These are phyloP conservation scores for Taphrina communis DNA, from an alignment of 1,139 yeast genomes.

Conservation along the genomic window DNA sequence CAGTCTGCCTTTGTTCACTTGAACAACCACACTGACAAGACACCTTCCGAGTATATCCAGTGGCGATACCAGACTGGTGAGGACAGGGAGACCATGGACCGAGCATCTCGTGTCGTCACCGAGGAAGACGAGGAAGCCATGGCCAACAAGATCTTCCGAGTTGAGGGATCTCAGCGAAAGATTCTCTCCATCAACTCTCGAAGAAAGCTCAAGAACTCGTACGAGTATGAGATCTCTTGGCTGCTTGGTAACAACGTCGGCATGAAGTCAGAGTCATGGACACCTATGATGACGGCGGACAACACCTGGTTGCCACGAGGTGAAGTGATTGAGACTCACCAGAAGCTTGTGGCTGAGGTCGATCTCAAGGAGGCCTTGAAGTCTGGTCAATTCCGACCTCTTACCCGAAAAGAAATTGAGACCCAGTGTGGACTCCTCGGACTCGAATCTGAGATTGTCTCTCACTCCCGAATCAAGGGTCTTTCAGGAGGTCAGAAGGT, in stretches of 20 bases:
- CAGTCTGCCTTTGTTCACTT: constrained; percentile 99
- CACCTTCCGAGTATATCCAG: constrained; percentile 99
- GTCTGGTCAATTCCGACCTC: constrained; percentile 99
- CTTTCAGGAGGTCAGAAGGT: constrained; percentile 99
- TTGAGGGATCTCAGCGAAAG: constrained; percentile 98
- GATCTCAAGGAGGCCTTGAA: constrained; percentile 99
- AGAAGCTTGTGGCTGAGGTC: constrained; percentile 99
- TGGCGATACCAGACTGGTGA: constrained; percentile 99
- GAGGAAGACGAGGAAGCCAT: constrained; percentile 96
- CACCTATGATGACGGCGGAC: constrained; percentile 99
- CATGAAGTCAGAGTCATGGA: constrained; percentile 99
- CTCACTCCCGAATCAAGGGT: constrained; percentile 99
- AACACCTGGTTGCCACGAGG: constrained; percentile 99
- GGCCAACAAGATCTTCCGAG: constrained; percentile 95
- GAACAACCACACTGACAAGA: constrained; percentile 97
- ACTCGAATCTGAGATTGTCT: constrained; percentile 97
- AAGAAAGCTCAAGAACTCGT: constrained; percentile 99
- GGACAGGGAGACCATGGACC: constrained; percentile 99
- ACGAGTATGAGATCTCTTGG: constrained; percentile 99
- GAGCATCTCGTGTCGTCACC: constrained; percentile 98
- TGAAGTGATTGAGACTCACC: constrained; percentile 97
- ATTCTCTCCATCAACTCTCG: constrained; percentile 92
- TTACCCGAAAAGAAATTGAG: constrained; percentile 99
- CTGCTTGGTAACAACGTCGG: constrained; percentile 96
- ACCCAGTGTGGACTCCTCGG: constrained; percentile 98